phyloP scores from a whole-genome alignment of 2,329 filamentous ascomycete genomes.

The Fusarium brevicatenulatum region DNA sequence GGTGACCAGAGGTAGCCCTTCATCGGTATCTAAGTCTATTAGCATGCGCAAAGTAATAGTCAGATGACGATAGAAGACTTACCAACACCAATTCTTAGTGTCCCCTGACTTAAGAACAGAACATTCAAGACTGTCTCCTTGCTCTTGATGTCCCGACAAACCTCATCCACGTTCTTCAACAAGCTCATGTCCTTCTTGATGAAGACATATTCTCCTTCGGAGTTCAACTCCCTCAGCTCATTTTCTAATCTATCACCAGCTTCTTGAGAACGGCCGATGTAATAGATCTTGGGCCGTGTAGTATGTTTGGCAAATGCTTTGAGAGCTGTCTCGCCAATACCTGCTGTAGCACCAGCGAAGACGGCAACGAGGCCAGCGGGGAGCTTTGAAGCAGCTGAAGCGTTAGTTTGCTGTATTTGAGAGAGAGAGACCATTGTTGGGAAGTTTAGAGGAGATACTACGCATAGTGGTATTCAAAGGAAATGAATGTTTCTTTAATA shows the following conservation, averaged over 20 bases:
- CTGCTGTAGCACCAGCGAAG: conserved; percentile 64
- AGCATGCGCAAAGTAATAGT: not conserved
- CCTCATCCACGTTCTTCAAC: conserved; percentile 60
- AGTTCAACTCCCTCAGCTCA: conserved; percentile 56
- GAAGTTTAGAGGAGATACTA: not conserved
- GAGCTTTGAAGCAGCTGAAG: conserved; percentile 2
- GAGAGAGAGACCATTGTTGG: conserved; percentile 28
- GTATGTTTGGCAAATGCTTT: conserved; percentile 56
- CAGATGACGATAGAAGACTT: not conserved
- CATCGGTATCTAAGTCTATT: conserved; percentile 59
- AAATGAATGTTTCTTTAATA: not conserved
- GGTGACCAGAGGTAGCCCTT: conserved; percentile 64
- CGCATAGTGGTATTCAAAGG: too few species aligned
- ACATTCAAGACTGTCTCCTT: conserved; percentile 59
- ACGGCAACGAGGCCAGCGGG: conserved; percentile 53
- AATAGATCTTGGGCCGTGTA: conserved; percentile 58
- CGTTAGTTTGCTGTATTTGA: conserved; percentile 27
- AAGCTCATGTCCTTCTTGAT: conserved; percentile 61
- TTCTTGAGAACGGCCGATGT: conserved; percentile 58
- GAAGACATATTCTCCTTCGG: conserved; percentile 57
- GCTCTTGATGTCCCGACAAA: conserved; percentile 56
- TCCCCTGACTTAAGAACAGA: conserved; percentile 57
- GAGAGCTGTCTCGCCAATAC: conserved; percentile 62
- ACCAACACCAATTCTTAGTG: conserved; percentile 39
- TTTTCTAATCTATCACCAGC: conserved; percentile 52